Percentiles rank a stretch among this genome's conserved stretches.
Conservation (phyloP, 2,329 filamentous ascomycete genomes). For the Phyllachora maydis region DNA sequence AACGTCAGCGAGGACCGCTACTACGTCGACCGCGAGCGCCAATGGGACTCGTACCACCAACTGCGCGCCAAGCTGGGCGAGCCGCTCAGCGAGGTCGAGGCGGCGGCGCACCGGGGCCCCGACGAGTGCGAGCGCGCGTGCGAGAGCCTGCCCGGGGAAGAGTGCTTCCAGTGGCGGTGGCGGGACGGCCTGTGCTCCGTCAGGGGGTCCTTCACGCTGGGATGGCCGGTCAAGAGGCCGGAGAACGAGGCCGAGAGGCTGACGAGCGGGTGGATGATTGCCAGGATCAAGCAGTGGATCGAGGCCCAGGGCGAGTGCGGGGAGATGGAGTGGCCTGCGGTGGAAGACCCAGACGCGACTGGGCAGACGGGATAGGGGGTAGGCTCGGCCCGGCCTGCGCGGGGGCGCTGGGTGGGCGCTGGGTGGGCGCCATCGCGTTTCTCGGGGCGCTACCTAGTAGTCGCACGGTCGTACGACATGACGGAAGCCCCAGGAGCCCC, state of each 20-base stretch:
- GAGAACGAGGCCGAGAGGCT: neutral
- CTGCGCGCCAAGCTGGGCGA: too few relatives aligned
- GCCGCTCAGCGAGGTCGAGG: neutral
- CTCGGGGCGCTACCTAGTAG: too few relatives aligned
- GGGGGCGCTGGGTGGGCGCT: too few relatives aligned
- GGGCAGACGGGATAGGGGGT: too few relatives aligned
- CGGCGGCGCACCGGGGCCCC: neutral
- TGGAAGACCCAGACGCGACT: too few relatives aligned
- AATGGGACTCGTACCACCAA: slow-evolving; percentile 12
- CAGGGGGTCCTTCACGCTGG: neutral
- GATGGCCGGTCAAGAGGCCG: neutral
- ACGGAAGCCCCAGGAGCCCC: too few relatives aligned
- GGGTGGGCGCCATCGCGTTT: too few relatives aligned
- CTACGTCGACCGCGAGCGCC: slow-evolving; percentile 14
- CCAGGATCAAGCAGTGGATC: neutral
- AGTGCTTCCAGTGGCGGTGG: slow-evolving; percentile 1
- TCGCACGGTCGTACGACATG: too few relatives aligned
- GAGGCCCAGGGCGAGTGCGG: too few relatives aligned
- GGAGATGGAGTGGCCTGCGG: too few relatives aligned
- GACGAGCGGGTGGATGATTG: slow-evolving; percentile 1
- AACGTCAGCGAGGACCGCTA: slow-evolving; percentile 23
- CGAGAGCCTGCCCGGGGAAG: neutral
- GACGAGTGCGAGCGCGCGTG: neutral
- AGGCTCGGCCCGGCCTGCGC: too few relatives aligned
- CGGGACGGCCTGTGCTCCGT: neutral